These are phyloP conservation scores for Hypoxylon lenormandii DNA, from an alignment of 495 filamentous ascomycete genomes.

Conservation along the genomic window DNA sequence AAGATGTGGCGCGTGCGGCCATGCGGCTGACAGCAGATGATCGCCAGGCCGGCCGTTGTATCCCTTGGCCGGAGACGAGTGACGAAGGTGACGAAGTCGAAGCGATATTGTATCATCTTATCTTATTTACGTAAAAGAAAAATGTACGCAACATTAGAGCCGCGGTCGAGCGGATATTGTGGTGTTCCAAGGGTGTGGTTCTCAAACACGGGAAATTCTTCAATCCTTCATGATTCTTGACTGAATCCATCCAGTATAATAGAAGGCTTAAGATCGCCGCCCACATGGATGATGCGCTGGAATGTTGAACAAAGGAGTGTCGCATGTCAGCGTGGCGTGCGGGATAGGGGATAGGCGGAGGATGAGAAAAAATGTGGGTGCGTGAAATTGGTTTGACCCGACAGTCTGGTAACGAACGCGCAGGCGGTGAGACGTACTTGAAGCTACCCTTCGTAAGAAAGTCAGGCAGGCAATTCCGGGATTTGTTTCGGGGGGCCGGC, in stretches of 20 bases:
- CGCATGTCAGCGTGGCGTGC: conserved; percentile 9
- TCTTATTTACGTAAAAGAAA: conserved; percentile 33
- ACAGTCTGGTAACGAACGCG: conserved; percentile 45
- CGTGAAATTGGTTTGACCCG: conserved; percentile 38
- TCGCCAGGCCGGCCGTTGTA: conserved; percentile 8
- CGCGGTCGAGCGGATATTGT: neutral
- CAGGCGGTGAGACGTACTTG: conserved; percentile 32
- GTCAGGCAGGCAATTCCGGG: conserved; percentile 31
- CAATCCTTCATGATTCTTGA: conserved; percentile 20
- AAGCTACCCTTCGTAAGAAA: conserved; percentile 7
- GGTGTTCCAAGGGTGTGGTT: conserved; percentile 10
- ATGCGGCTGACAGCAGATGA: conserved; percentile 36
- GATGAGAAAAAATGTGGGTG: conserved; percentile 30
- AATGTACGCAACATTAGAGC: conserved; percentile 8
- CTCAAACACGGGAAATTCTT: conserved; percentile 19
- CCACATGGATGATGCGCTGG: conserved; percentile 17
- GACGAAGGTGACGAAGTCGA: conserved; percentile 1
- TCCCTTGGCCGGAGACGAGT: conserved; percentile 6
- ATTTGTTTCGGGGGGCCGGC: conserved; percentile 35
- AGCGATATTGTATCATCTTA: conserved; percentile 2
- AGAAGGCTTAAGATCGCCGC: neutral
- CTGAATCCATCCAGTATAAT: conserved; percentile 9
- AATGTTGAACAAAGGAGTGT: conserved; percentile 15
- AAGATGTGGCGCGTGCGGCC: conserved; percentile 27
- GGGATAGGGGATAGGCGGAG: conserved; percentile 29